These are phyloP conservation scores for Hypocrella siamensis DNA, from an alignment of 2,329 filamentous ascomycete genomes.

Conservation along the genomic window DNA sequence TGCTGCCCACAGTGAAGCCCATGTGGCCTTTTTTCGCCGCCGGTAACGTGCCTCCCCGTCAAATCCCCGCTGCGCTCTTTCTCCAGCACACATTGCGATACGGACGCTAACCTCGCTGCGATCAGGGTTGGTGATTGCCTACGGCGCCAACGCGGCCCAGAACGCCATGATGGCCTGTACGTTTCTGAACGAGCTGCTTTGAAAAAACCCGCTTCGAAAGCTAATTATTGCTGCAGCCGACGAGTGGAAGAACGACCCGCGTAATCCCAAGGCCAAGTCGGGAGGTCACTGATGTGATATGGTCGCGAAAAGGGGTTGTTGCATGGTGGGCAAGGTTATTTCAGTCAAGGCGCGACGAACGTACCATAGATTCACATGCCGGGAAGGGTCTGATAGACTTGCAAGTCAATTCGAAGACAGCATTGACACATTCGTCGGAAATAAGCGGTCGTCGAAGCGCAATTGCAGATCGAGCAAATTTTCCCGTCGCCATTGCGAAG, in stretches of 20 bases:
- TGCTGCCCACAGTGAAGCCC: slow-evolving; percentile 52
- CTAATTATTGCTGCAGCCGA: slow-evolving; percentile 43
- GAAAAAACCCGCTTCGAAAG: slow-evolving; percentile 1
- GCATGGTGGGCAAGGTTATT: too few species aligned
- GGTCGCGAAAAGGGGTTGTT: slow-evolving; percentile 9
- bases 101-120: neutral
- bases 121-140: slow-evolving; percentile 68
- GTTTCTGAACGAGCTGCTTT: slow-evolving; percentile 6
- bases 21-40: slow-evolving; percentile 89
- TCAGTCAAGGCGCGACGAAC: too few species aligned
- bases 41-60: slow-evolving; percentile 50
- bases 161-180: slow-evolving; percentile 64
- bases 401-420: too few species aligned
- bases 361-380: too few species aligned
- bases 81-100: neutral
- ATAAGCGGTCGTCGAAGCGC: too few species aligned
- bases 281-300: slow-evolving; percentile 25
- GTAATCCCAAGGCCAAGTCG: slow-evolving; percentile 53
- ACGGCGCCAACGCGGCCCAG: slow-evolving; percentile 78
- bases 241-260: slow-evolving; percentile 94
- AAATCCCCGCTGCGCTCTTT: neutral
- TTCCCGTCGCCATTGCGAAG: too few species aligned
- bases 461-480: too few species aligned
- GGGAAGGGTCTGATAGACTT: too few species aligned
- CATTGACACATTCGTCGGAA: too few species aligned